Evolutionary conservation across 1,139 yeast species (phyloP).

Genomic region (Yamadazyma buinensis): DNA sequence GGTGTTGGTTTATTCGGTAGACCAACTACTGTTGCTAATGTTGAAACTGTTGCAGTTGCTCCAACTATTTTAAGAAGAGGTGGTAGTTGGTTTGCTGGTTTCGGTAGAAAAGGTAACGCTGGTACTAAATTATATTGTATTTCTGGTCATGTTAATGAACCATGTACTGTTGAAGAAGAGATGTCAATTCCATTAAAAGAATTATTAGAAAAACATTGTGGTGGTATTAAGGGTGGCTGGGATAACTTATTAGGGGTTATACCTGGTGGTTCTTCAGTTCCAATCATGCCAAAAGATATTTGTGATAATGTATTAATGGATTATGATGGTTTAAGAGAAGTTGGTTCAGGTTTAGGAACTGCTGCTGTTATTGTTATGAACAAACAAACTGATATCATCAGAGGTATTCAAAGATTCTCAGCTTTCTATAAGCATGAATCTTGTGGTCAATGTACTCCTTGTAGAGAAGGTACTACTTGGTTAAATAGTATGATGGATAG

Average conservation of each 20-base stretch:
- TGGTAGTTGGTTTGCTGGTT: slow-evolving; percentile 77
- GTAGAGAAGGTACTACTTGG: slow-evolving; percentile 94
- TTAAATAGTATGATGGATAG: slow-evolving; percentile 80
- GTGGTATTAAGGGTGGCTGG: slow-evolving; percentile 90
- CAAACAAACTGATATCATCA: slow-evolving; percentile 75
- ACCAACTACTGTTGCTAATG: slow-evolving; percentile 86
- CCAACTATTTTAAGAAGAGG: slow-evolving; percentile 89
- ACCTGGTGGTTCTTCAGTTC: slow-evolving; percentile 89
- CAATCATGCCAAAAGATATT: slow-evolving; percentile 63
- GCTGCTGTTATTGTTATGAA: slow-evolving; percentile 91
- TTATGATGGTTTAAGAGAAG: slow-evolving; percentile 79
- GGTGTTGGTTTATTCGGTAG: slow-evolving; percentile 89
- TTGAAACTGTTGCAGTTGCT: slow-evolving; percentile 84
- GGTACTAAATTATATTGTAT: slow-evolving; percentile 84
- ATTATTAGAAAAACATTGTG: slow-evolving; percentile 81
- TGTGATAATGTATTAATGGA: slow-evolving; percentile 78
- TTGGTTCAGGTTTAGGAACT: slow-evolving; percentile 83
- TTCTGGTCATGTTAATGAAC: slow-evolving; percentile 86
- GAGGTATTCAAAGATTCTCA: slow-evolving; percentile 80
- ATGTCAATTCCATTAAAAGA: slow-evolving; percentile 85
- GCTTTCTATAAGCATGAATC: slow-evolving; percentile 87
- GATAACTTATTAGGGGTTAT: slow-evolving; percentile 80
- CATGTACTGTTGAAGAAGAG: slow-evolving; percentile 90
- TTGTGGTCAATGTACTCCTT: slow-evolving; percentile 92
- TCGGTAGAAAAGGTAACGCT: slow-evolving; percentile 79